These are phyloP conservation scores for Lepidium didymum DNA, from an alignment of 345 rosid species.

Conservation along the genomic window DNA sequence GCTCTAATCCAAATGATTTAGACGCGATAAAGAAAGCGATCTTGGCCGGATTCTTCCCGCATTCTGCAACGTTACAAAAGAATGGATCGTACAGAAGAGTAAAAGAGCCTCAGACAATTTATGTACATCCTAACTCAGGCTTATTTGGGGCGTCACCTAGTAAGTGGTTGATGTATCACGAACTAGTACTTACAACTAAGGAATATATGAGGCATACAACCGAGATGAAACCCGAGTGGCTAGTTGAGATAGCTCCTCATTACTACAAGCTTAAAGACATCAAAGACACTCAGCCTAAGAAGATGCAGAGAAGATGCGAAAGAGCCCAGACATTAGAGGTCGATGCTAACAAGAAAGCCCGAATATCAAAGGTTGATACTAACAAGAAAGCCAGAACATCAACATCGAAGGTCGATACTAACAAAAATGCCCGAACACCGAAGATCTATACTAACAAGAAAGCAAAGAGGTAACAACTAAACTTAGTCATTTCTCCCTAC, in stretches of 20 bases:
- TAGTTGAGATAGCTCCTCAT: constrained; percentile 90
- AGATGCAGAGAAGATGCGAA: neutral
- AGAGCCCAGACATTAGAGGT: neutral
- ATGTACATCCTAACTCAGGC: constrained; percentile 91
- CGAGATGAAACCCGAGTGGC: constrained; percentile 92
- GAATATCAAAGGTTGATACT: neutral
- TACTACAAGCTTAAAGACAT: constrained; percentile 89
- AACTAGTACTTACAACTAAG: constrained; percentile 80
- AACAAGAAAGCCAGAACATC: neutral
- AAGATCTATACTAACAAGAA: constrained; percentile 17
- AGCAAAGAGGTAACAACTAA: constrained; percentile 25
- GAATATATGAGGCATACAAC: constrained; percentile 92
- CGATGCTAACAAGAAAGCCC: constrained; percentile 7
- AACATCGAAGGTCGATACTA: too few relatives aligned
- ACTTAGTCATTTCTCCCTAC: constrained; percentile 2
- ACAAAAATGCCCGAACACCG: too few relatives aligned
- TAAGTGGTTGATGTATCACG: constrained; percentile 82
- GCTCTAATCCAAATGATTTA: constrained; percentile 51
- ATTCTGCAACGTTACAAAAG: constrained; percentile 77
- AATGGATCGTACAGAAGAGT: constrained; percentile 78
- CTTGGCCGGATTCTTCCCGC: constrained; percentile 84
- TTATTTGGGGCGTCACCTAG: constrained; percentile 42
- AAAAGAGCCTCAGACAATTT: constrained; percentile 83
- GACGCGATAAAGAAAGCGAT: constrained; percentile 80
- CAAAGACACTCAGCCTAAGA: constrained; percentile 40